A percentile compares a stretch with the other conserved stretches of the same genome.
Conservation (phyloP, 306 rosid species). For the Vigna trinervia region DNA sequence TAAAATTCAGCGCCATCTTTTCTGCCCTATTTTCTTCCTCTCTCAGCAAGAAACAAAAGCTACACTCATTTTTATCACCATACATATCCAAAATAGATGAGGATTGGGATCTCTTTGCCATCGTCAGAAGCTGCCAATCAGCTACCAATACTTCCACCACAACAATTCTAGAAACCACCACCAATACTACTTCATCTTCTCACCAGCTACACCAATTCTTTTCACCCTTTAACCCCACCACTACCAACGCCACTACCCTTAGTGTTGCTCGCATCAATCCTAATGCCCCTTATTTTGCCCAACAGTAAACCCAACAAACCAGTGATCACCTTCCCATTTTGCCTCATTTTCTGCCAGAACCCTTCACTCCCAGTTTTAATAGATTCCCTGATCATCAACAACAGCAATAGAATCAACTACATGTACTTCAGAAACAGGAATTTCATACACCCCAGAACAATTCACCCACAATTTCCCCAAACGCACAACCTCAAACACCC, state of each 20-base stretch:
- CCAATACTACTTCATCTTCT: conserved; percentile 44
- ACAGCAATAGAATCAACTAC: conserved; percentile 19
- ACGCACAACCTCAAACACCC: conserved; percentile 46
- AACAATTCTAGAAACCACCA: conserved; percentile 21
- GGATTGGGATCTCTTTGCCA: conserved; percentile 87
- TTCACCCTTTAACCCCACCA: conserved; percentile 48
- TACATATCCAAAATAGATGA: conserved; percentile 46
- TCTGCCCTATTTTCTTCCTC: too few species aligned
- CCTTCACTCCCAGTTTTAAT: conserved; percentile 41
- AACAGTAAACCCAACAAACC: conserved; percentile 33
- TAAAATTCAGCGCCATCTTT: conserved; percentile 40
- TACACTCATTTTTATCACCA: background rate
- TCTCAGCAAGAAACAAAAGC: background rate
- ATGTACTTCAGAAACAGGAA: conserved; percentile 22
- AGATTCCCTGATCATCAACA: conserved; percentile 42
- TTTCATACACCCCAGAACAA: conserved; percentile 41
- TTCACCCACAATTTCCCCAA: conserved; percentile 32
- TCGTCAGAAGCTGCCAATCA: conserved; percentile 71
- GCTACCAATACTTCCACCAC: background rate
- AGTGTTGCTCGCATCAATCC: conserved; percentile 37
- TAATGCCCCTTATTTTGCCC: conserved; percentile 44
- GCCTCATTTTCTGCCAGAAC: conserved; percentile 40
- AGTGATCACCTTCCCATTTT: conserved; percentile 10
- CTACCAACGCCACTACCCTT: background rate
- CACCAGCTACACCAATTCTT: conserved; percentile 55